Base-by-base conservation (phyloP, 2,329 filamentous ascomycete genomes). In the Cladophialophora chaetospira region DNA sequence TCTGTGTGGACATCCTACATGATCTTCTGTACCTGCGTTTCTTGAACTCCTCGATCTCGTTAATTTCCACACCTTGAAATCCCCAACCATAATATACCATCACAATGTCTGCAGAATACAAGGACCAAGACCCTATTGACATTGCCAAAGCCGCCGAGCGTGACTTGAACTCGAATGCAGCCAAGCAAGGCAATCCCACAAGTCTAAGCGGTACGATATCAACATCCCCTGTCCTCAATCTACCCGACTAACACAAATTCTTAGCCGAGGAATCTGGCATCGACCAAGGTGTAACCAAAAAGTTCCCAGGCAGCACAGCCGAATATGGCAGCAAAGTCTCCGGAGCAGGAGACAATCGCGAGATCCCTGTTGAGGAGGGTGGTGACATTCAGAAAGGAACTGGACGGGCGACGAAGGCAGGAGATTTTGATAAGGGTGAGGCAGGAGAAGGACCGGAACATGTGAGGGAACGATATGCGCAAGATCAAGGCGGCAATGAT, bases 361-460 rank as follows among this genome's bases (percentile, higher is more conserved):
- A 70, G 6, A 73, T 77, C 26, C 73, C 72, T 6, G 68, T 71
- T 21, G 71, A 75, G 19, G 73, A 77, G 55, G 75, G 75, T 36
- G 75, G 75, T 5, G 69, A 61, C 21, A 57, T 59, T 21, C 58
- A 66, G 45, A 59, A 56, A 42, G 57, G 42, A n/a, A 57, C 60
- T 26, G 52, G 61, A 10, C 73, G 72, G 58, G 60, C 72, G 42
- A 70, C 71, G 11, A 66, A 68, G 19, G 72, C 71, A 10, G 65
- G 64, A 29, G 65, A 75, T 4, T 77, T 71, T 51, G 65, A 72
- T 13, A 49, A 63, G 42, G 63, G 63, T 4, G 60, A 48, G 15
- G 15, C 62, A 4, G 64, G 64, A 8, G 61, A 66, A 46, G 64
- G 64, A 9, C 64, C 64, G 3, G 63, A 66, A 38, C 47, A 66